A percentile compares a stretch with the other conserved stretches of the same genome.
phyloP scores from a whole-genome alignment of 306 rosid genomes.

The Canavalia ensiformis region DNA sequence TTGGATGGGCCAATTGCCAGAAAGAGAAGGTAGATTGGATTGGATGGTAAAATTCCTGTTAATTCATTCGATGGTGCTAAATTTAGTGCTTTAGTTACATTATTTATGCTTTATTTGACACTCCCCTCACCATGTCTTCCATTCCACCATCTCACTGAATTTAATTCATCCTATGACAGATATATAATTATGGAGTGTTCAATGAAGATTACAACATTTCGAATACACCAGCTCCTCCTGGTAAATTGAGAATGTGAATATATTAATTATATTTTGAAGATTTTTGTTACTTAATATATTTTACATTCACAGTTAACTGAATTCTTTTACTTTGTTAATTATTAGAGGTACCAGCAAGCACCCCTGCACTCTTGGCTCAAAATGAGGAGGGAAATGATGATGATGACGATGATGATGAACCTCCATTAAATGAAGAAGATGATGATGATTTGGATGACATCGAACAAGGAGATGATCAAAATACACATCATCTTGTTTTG shows the following conservation, averaged over 20 bases:
- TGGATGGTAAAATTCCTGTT: constrained; percentile 8
- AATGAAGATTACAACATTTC: constrained; percentile 96
- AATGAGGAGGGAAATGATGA: constrained; percentile 77
- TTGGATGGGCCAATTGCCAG: not conserved
- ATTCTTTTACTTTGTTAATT: constrained; percentile 31
- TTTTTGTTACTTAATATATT: not conserved
- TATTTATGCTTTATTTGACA: constrained; percentile 26
- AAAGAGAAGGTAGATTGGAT: not conserved
- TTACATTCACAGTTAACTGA: not conserved
- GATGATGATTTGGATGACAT: constrained; percentile 96
- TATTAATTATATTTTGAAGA: constrained; percentile 43
- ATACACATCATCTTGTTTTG: constrained; percentile 89
- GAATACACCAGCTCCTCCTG: constrained; percentile 93
- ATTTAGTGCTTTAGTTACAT: not conserved
- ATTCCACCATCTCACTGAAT: constrained; percentile 39
- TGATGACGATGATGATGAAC: constrained; percentile 89
- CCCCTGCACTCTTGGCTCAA: constrained; percentile 77
- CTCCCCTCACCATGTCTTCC: constrained; percentile 35
- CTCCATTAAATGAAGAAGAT: constrained; percentile 93
- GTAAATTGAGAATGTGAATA: constrained; percentile 54
- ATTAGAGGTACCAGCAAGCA: constrained; percentile 77
- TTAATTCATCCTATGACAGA: constrained; percentile 58
- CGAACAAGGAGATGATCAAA: constrained; percentile 87
- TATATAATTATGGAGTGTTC: constrained; percentile 82
- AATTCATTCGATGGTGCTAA: not conserved